Evolutionary conservation across 345 rosid species (phyloP), one percentile per base, ranked within the genome.

Genomic region (Linum usitatissimum): DNA sequence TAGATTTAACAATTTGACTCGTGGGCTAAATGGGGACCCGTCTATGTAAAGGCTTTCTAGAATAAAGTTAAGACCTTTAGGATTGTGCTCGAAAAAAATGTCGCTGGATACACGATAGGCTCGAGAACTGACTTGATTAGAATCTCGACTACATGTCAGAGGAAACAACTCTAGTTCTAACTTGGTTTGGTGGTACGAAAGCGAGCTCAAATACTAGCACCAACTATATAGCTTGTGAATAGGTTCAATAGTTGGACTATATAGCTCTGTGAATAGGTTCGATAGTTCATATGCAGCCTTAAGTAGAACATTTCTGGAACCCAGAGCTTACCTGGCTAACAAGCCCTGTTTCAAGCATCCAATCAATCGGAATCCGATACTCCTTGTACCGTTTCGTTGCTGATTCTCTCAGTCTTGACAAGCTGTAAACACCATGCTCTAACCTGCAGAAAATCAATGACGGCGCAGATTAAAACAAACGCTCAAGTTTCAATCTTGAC

Each of bases 281-380:
- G 2, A 23, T 2, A 23, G 28, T 23, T 23, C 28, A 23, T 23
- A 23, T 23, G 28, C 28, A 23, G 28, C 28, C 28, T 2, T 23
- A 23, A 23, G 1, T 23, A 23, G 2, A 23, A 23, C 28, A 23
- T 23, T 23, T 23, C 57, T 10, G 4, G 6, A 36, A 58, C 4
- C 13, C 14, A 12, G 17, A 21, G 13, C 10, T 38, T 74, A 94
- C 99, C 97, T 88, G 96, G 78, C 81, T 86, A 13, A 83, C 83
- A 17, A 87, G 81, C 51, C 97, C 99, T 40, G 82, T 83, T 69
- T 94, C 99, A 38, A 88, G 91, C 96, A 94, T 86, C 99, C 99
- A 94, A 53, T 81, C 83, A 72, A 71, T 79, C 30, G 99, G 97
- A 77, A 94, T 90, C 31, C 74, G 90, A 61, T 86, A 86, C 17